phyloP scores from a whole-genome alignment of 2,329 filamentous ascomycete genomes.

The Seiridium cupressi region DNA sequence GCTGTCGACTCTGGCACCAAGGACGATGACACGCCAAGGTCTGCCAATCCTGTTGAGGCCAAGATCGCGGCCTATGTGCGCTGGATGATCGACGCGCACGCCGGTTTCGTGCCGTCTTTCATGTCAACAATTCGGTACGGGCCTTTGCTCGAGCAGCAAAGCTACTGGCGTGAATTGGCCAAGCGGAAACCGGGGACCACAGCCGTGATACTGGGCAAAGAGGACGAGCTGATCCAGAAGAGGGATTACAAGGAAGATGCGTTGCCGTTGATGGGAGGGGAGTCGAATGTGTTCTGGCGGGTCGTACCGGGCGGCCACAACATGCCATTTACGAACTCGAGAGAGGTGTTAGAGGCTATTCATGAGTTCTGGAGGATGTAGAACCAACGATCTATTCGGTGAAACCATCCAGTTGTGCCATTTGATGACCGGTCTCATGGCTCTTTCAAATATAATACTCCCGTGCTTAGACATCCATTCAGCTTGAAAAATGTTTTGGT shows the following conservation, averaged over 20 bases:
- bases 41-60: conserved; percentile 33
- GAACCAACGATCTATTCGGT: background rate
- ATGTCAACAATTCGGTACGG: conserved; percentile 55
- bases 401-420: background rate
- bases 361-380: conserved; percentile 44
- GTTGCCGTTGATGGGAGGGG: conserved; percentile 49
- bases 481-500: no score
- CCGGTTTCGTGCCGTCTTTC: conserved; percentile 59
- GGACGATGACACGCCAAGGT: conserved; percentile 9
- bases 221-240: conserved; percentile 52
- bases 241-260: conserved; percentile 48
- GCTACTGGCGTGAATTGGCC: conserved; percentile 45
- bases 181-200: conserved; percentile 40
- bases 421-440: background rate
- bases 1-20: conserved; percentile 26
- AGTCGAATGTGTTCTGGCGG: conserved; percentile 46
- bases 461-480: no score
- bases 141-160: conserved; percentile 51
- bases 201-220: conserved; percentile 48
- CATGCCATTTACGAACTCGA: conserved; percentile 58
- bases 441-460: no score
- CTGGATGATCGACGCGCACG: conserved; percentile 57
- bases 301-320: conserved; percentile 57
- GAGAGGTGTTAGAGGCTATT: conserved; percentile 42
- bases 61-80: conserved; percentile 50